These are phyloP conservation scores for Aureobasidium sp. DNA, from an alignment of 2,329 filamentous ascomycete genomes.

Conservation along the genomic window DNA sequence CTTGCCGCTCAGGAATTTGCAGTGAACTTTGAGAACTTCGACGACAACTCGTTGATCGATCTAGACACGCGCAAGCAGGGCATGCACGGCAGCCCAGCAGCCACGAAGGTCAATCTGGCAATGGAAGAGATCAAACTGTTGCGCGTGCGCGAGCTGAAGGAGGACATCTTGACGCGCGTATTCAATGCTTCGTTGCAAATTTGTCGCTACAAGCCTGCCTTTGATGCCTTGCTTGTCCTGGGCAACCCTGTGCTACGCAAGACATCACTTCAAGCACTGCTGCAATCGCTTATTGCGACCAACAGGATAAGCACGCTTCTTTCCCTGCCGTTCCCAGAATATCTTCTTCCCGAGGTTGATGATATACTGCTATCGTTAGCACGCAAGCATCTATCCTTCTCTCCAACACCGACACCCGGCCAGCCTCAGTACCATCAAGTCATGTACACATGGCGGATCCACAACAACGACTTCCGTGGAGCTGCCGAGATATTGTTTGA, in stretches of 20 bases:
- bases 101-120: conserved; percentile 22
- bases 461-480: conserved; percentile 78
- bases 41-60: conserved; percentile 22
- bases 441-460: conserved; percentile 84
- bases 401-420: conserved; percentile 27
- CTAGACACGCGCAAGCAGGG: conserved; percentile 25
- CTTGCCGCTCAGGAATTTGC: conserved; percentile 34
- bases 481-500: conserved; percentile 53
- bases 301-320: conserved; percentile 45
- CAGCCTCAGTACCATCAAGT: conserved; percentile 73
- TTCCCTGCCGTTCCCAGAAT: conserved; percentile 66
- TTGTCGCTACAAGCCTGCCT: conserved; percentile 74
- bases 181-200: conserved; percentile 77
- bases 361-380: conserved; percentile 67
- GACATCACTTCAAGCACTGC: conserved; percentile 62
- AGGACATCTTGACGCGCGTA: conserved; percentile 72
- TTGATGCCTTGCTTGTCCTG: conserved; percentile 68
- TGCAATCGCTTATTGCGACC: conserved; percentile 35
- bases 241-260: conserved; percentile 64
- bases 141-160: conserved; percentile 37
- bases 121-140: conserved; percentile 31
- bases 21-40: conserved; percentile 15
- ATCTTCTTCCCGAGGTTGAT: conserved; percentile 70
- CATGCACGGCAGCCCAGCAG: conserved; percentile 24
- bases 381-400: conserved; percentile 59